Percentiles rank a stretch among this genome's conserved stretches.
These are phyloP conservation scores for Eucalyptus cladocalyx DNA, from an alignment of 345 rosid species.

Conservation along the genomic window DNA sequence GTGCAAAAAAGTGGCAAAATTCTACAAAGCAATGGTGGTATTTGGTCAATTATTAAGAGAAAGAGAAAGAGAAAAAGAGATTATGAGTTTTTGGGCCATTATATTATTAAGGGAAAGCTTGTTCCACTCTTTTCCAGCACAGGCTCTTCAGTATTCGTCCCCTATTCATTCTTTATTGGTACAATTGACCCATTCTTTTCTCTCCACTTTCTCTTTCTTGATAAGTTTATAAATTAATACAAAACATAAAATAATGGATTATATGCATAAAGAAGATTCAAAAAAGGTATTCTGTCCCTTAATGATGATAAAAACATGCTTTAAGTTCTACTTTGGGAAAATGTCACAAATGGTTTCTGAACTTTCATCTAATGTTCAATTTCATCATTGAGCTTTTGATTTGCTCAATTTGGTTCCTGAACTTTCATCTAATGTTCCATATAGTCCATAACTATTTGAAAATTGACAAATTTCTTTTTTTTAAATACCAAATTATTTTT, in stretches of 20 bases:
- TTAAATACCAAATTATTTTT: too few relatives aligned
- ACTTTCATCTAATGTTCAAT: too few relatives aligned
- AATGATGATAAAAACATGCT: too few relatives aligned
- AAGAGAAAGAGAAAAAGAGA: background rate
- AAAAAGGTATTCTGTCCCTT: background rate
- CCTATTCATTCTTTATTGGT: background rate
- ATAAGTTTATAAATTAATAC: background rate
- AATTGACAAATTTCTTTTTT: too few relatives aligned
- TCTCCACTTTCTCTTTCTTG: background rate
- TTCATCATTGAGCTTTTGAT: fast-evolving
- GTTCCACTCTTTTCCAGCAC: background rate
- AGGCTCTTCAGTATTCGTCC: background rate
- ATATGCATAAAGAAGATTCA: background rate
- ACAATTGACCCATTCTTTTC: background rate
- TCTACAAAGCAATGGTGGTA: background rate
- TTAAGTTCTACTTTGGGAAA: too few relatives aligned
- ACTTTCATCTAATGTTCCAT: too few relatives aligned
- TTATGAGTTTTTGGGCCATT: background rate
- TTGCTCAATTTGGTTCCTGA: too few relatives aligned
- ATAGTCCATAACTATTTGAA: too few relatives aligned
- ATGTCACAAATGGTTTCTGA: too few relatives aligned
- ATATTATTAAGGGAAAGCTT: background rate
- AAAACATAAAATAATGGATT: background rate
- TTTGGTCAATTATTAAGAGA: background rate
- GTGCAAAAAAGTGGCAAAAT: background rate